A percentile compares a stretch with the other conserved stretches of the same genome.
These are phyloP conservation scores for Salix brachista DNA, from an alignment of 345 rosid species.

Conservation along the genomic window DNA sequence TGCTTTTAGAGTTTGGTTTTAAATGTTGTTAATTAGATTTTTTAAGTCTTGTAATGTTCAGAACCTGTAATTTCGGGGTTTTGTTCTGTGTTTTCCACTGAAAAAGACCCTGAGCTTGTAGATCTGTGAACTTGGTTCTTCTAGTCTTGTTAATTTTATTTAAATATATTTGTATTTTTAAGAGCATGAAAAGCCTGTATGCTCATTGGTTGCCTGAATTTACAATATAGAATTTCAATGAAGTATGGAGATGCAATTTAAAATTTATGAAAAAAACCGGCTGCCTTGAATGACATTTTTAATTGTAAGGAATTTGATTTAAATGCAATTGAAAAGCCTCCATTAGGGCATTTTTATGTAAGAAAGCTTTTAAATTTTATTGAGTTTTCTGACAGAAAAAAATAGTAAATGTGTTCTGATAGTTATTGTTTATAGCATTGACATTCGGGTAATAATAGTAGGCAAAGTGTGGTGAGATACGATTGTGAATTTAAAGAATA, in stretches of 20 bases:
- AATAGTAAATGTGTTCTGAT: not conserved
- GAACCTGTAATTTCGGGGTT: not conserved
- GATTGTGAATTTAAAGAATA: not conserved
- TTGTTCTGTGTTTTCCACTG: not conserved
- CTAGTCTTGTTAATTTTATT: not conserved
- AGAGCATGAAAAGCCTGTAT: too few species aligned
- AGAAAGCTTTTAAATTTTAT: too few species aligned
- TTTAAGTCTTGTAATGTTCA: not conserved
- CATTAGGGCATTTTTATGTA: not conserved
- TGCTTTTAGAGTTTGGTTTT: conserved; percentile 11
- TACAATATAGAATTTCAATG: too few species aligned
- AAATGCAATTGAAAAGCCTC: not conserved
- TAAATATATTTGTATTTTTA: not conserved
- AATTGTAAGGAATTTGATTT: not conserved
- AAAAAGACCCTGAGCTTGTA: not conserved
- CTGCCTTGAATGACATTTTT: too few species aligned
- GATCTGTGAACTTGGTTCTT: conserved; percentile 12
- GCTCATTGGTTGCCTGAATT: not conserved
- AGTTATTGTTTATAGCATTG: not conserved
- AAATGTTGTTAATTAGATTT: not conserved
- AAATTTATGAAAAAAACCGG: too few species aligned
- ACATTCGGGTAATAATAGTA: not conserved
- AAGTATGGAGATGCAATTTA: not conserved
- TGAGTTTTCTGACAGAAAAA: not conserved
- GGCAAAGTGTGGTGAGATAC: not conserved